phyloP scores from a whole-genome alignment of 805 yeast genomes.

The Teunomyces pallodes region DNA sequence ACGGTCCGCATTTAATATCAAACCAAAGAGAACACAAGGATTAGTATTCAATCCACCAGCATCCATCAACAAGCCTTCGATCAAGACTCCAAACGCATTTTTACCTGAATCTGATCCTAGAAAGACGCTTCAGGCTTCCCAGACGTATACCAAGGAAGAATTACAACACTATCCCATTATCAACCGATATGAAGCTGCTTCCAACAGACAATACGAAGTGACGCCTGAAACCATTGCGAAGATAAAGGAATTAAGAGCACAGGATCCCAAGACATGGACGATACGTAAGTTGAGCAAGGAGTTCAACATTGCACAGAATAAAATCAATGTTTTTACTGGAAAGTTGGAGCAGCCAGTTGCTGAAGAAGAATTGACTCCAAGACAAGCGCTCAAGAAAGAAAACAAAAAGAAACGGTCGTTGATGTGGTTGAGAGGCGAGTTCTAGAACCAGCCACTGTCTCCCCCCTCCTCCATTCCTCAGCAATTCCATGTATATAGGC shows the following conservation, averaged over 20 bases:
- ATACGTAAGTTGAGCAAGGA: constrained; percentile 58
- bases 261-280: constrained; percentile 64
- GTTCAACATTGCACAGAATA: constrained; percentile 48
- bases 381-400: constrained; percentile 41
- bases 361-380: constrained; percentile 48
- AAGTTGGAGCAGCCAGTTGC: constrained; percentile 16
- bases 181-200: constrained; percentile 30
- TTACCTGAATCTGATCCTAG: constrained; percentile 64
- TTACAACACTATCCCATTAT: constrained; percentile 41
- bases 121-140: constrained; percentile 31
- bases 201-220: constrained; percentile 50
- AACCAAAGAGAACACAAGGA: constrained; percentile 55
- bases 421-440: constrained; percentile 63
- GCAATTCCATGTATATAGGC: too few species aligned
- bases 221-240: constrained; percentile 56
- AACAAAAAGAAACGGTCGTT: constrained; percentile 60
- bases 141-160: constrained; percentile 32
- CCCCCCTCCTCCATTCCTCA: neutral
- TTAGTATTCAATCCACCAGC: constrained; percentile 66
- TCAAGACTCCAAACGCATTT: constrained; percentile 67
- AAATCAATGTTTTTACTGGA: constrained; percentile 43
- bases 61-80: constrained; percentile 36
- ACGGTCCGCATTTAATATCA: constrained; percentile 66
- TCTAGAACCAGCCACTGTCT: constrained; percentile 12
- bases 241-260: constrained; percentile 52